Conservation (phyloP, 1,284 basidiomycete species). For the Ustilago bromivora region DNA sequence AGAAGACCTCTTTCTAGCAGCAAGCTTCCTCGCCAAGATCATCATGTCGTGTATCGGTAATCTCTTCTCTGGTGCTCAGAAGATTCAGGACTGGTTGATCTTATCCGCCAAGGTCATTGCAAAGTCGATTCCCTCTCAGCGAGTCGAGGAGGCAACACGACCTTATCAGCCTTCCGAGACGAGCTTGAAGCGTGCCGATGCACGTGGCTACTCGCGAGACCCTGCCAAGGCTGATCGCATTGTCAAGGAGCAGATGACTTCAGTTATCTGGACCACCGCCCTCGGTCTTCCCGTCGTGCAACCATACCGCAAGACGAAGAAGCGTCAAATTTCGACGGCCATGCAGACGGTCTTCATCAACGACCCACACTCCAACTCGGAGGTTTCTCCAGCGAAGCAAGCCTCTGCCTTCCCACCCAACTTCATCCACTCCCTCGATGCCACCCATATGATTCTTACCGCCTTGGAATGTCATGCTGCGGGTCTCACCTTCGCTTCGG, state of each 20-base stretch:
- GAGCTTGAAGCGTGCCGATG: slow-evolving; percentile 28
- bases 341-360: slow-evolving; percentile 93
- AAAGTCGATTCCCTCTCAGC: slow-evolving; percentile 84
- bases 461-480: slow-evolving; percentile 79
- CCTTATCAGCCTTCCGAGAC: slow-evolving; percentile 28
- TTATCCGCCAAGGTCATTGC: slow-evolving; percentile 85
- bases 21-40: slow-evolving; percentile 77
- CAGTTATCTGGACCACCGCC: slow-evolving; percentile 95
- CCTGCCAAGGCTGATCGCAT: slow-evolving; percentile 48
- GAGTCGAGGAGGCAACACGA: slow-evolving; percentile 75
- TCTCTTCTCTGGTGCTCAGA: slow-evolving; percentile 89
- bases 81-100: slow-evolving; percentile 92
- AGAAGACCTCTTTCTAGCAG: slow-evolving; percentile 81
- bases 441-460: slow-evolving; percentile 98
- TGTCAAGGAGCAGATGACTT: slow-evolving; percentile 87
- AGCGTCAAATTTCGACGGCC: slow-evolving; percentile 80
- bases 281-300: slow-evolving; percentile 95
- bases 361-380: slow-evolving; percentile 83
- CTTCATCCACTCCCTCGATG: slow-evolving; percentile 97
- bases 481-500: slow-evolving; percentile 84
- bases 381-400: slow-evolving; percentile 89
- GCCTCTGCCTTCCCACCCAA: slow-evolving; percentile 98
- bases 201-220: slow-evolving; percentile 40
- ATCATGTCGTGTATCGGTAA: slow-evolving; percentile 79
- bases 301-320: slow-evolving; percentile 87